Base-by-base conservation (phyloP, 2,329 filamentous ascomycete species). In the Anisogramma anomala region DNA sequence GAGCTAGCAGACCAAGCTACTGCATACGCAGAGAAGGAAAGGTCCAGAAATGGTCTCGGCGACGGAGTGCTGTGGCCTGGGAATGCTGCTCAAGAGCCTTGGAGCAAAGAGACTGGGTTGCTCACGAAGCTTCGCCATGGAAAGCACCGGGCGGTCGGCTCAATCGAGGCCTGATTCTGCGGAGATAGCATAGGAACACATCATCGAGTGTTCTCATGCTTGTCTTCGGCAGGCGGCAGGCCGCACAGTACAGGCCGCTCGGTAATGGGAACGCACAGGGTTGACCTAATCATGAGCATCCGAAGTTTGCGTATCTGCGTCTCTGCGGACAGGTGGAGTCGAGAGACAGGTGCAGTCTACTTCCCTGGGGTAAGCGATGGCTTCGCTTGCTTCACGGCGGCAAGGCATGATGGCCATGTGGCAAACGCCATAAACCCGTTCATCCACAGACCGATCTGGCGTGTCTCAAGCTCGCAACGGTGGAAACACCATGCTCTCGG, bases 1-100 rank as follows among this genome's bases (percentile, higher is more conserved):
- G 37, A 47, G 52, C 54, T 55, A 52, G 39, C 32, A 19, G 43
- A 45, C 48, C 45, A 45, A 40, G 42, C 49, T 55, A 48, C 50
- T 55, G 48, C 50, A 52, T 46, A 43, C 4, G 6, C 5, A 28
- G 10, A 4, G 9, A 13, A 46, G 48, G 30, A 18, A 8, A 13
- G 30, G 27, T 25, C 23, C n/a, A 15, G 32, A 20, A 11, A 32
- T 20, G 45, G 39, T 42, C 42, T 31, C 39, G 41, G 36, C 27
- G 41, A 26, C 25, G 42, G 25, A 23, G 28, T 36, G 20, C 23
- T 33, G 28, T 22, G 18, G 33, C 9, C 18, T 33, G 26, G 28
- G 25, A 33, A 22, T 20, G 14, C 30, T 20, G 32, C 13, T n/a
- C 20, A 25, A 6, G 13, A 17, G 18, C 8, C 10, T 3, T 15